Conservation (phyloP, 208 protist genomes). For the Crithidia bombi region DNA sequence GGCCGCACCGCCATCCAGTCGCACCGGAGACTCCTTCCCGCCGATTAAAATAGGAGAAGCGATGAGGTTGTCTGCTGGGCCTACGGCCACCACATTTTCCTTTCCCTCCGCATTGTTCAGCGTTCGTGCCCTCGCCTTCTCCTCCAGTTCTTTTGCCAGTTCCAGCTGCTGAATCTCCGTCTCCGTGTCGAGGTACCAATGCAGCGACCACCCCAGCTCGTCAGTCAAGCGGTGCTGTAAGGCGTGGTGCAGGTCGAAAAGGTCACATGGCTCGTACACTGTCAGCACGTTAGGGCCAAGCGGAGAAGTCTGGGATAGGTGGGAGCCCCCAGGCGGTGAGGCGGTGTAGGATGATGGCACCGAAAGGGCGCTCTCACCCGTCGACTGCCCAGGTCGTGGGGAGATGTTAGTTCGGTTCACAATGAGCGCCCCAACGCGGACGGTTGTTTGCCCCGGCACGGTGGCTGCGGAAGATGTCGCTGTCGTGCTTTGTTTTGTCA, state of each 20-base stretch:
- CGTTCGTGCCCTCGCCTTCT: not conserved
- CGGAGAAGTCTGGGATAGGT: not conserved
- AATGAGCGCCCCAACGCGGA: conserved; percentile 1
- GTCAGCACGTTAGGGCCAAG: conserved; percentile 9
- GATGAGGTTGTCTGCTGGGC: no score
- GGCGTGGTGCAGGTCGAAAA: conserved; percentile 31
- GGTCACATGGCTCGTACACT: conserved; percentile 18
- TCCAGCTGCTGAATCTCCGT: conserved; percentile 24
- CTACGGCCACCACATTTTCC: no score
- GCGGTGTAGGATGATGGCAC: conserved; percentile 1
- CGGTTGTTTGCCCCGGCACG: conserved; percentile 3
- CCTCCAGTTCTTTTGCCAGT: conserved; percentile 12
- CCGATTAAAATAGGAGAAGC: no score
- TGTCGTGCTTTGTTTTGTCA: not conserved
- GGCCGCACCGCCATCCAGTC: not conserved
- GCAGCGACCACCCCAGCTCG: conserved; percentile 29
- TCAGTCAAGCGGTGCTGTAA: conserved; percentile 29
- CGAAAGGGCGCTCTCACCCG: not conserved
- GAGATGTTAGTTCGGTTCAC: not conserved
- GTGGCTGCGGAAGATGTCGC: not conserved
- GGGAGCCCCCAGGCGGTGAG: not conserved
- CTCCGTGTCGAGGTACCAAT: conserved; percentile 36
- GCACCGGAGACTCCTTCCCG: no score
- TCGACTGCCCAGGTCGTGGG: not conserved
- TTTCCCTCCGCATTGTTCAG: not conserved